phyloP scores from a whole-genome alignment of 257 asterid genomes.

The Gentiana dahurica region DNA sequence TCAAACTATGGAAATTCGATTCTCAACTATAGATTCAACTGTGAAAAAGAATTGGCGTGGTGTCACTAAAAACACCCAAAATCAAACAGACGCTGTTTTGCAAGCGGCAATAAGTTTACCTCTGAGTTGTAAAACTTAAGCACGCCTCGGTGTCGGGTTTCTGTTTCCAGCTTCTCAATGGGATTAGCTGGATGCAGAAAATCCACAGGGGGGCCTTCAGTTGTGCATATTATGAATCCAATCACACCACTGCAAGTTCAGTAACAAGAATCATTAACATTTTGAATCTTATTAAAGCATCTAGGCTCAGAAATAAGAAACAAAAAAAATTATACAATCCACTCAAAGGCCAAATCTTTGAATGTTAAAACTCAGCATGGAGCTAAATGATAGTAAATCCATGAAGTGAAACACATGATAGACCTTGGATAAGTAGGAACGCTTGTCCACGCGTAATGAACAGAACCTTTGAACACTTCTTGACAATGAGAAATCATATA shows the following conservation, averaged over 20 bases:
- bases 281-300: no score
- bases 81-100: no score
- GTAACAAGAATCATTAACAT: conserved; percentile 2
- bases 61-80: no score
- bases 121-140: conserved; percentile 81
- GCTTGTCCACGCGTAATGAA: conserved; percentile 86
- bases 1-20: no score
- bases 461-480: conserved; percentile 76
- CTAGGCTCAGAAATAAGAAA: neutral
- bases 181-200: conserved; percentile 84
- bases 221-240: conserved; percentile 79
- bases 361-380: neutral
- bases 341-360: neutral
- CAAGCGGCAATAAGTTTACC: conserved; percentile 26
- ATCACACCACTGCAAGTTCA: conserved; percentile 61
- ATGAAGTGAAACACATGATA: neutral
- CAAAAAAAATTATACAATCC: neutral
- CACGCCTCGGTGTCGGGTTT: conserved; percentile 48
- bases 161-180: conserved; percentile 75
- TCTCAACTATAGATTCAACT: no score
- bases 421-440: conserved; percentile 99
- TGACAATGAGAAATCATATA: conserved; percentile 73
- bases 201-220: conserved; percentile 79
- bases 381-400: neutral
- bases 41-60: no score